Base-by-base conservation (phyloP, 2,329 filamentous ascomycete genomes). In the Thelonectria rubi region DNA sequence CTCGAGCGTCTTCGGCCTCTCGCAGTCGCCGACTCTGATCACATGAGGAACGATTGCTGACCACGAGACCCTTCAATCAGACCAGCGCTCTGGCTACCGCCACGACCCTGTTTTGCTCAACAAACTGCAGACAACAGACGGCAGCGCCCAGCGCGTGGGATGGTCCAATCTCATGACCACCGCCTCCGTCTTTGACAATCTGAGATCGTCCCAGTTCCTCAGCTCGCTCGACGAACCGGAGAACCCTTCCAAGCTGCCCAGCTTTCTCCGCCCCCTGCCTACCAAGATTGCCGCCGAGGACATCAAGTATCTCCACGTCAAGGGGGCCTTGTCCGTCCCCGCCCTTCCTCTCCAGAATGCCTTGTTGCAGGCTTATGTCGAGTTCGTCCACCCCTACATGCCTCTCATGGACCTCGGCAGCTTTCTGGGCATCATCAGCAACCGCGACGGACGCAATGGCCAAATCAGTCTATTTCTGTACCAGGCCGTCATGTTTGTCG, bases 331-430 rank as follows among this genome's bases (percentile, higher is more conserved):
- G 67, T 88, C 88, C 2, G 85, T 97, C 42, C 94, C 94, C 2
- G 82, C 86, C 42, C 77, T 84, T 4, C 78, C 80, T 5, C 81
- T 97, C 37, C 91, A 94, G 71, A 92, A 91, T 74, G 93, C 93
- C 61, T 83, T 97, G 45, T 81, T 98, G 15, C 88, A 89, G 69
- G 88, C 88, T 40, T 97, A 95, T 71, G 84, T 94, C 63, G 91
- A 97, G 79, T 97, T 91, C 75, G 93, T 97, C 8, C 91, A 97
- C 75, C 93, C 94, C 1, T 97, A 92, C 75, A 97, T 97, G 92
- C 94, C 94, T 21, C 81, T 97, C 32, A 80, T 97, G 65, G 93
- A 92, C 80, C 72, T 89, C 72, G 77, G 87, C 75, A 78, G 87
- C 74, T 84, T 89, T 68, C 72, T 90, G 60, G 73, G 80, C 51